Conservation (phyloP, 257 asterid species). For the Ehretia macrophylla region DNA sequence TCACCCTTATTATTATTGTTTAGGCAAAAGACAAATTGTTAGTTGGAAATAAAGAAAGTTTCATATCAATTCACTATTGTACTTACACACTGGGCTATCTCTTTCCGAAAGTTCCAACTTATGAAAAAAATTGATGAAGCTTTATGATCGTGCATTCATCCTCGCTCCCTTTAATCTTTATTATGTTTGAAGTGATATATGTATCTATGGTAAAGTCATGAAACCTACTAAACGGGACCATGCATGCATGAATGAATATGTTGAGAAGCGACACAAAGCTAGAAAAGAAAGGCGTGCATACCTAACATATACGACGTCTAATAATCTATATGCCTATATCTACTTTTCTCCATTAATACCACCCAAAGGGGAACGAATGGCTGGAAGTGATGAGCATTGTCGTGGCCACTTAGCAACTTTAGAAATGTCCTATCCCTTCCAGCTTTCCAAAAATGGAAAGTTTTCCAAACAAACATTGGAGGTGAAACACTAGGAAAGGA, state of each 20-base stretch:
- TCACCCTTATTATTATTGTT: too few relatives aligned
- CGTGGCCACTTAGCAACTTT: conserved; percentile 35
- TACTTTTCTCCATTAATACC: conserved; percentile 1
- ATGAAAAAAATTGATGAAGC: too few relatives aligned
- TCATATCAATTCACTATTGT: too few relatives aligned
- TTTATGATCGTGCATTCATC: too few relatives aligned
- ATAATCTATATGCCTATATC: not conserved
- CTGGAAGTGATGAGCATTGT: conserved; percentile 6
- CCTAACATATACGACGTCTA: not conserved
- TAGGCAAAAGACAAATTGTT: too few relatives aligned
- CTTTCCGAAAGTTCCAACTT: too few relatives aligned
- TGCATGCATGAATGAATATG: not conserved
- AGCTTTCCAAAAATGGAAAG: conserved; percentile 33
- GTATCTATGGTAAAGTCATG: too few relatives aligned
- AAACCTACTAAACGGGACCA: too few relatives aligned
- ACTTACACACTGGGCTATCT: too few relatives aligned
- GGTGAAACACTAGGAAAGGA: not conserved
- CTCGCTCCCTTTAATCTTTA: too few relatives aligned
- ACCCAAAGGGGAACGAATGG: conserved; percentile 21
- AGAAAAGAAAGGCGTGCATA: conserved; percentile 4
- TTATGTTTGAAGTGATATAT: too few relatives aligned
- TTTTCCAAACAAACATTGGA: conserved; percentile 16
- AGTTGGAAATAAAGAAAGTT: too few relatives aligned
- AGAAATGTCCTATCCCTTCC: conserved; percentile 8
- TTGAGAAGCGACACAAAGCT: not conserved